A percentile compares a stretch with the other conserved stretches of the same genome.
Conservation (phyloP, 1,139 yeast species). For the Komagataea norvegica region DNA sequence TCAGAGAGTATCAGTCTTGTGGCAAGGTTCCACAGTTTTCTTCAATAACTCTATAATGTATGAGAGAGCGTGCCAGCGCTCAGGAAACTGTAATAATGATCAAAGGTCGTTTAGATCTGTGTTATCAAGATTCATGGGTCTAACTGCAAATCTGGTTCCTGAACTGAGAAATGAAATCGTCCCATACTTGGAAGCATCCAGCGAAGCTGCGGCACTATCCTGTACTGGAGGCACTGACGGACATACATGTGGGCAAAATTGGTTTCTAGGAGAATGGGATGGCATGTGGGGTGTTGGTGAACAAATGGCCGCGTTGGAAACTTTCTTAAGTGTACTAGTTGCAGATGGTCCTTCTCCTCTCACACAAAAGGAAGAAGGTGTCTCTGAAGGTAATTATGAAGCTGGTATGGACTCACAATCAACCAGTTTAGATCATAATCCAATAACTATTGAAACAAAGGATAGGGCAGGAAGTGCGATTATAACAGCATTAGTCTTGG, state of each 20-base stretch:
- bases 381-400: slow-evolving; percentile 31
- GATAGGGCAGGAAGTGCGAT: slow-evolving; percentile 78
- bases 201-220: slow-evolving; percentile 71
- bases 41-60: slow-evolving; percentile 52
- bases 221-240: slow-evolving; percentile 86
- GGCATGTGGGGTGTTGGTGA: slow-evolving; percentile 57
- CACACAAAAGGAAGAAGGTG: slow-evolving; percentile 33
- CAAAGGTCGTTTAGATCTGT: slow-evolving; percentile 88
- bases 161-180: slow-evolving; percentile 47
- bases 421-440: slow-evolving; percentile 31
- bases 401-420: slow-evolving; percentile 30
- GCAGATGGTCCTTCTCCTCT: slow-evolving; percentile 21
- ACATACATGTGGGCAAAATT: slow-evolving; percentile 82
- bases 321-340: slow-evolving; percentile 42
- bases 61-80: slow-evolving; percentile 76
- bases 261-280: slow-evolving; percentile 61
- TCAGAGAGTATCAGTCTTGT: slow-evolving; percentile 45
- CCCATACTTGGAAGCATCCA: slow-evolving; percentile 52
- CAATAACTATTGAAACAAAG: slow-evolving; percentile 42
- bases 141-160: slow-evolving; percentile 70
- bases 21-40: slow-evolving; percentile 54
- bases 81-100: slow-evolving; percentile 68
- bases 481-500: slow-evolving; percentile 60
- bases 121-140: slow-evolving; percentile 67
- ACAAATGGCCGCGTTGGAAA: slow-evolving; percentile 58